A percentile compares a stretch with the other conserved stretches of the same genome.
Conservation (phyloP, 345 rosid species). For the Clarkia xantiana region DNA sequence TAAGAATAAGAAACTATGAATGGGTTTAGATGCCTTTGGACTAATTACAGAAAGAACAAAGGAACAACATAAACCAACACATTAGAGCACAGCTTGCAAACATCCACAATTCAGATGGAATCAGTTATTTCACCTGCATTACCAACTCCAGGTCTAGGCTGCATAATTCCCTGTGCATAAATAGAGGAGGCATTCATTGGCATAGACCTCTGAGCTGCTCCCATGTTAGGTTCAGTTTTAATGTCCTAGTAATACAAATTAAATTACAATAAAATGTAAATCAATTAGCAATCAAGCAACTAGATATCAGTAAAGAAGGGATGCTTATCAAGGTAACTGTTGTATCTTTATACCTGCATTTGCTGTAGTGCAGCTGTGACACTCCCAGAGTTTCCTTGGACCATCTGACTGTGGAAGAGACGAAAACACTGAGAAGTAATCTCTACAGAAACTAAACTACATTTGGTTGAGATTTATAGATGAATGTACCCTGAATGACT, state of each 20-base stretch:
- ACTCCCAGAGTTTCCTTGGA: constrained; percentile 76
- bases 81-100: too few relatives aligned
- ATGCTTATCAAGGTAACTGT: constrained; percentile 5
- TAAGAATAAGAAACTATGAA: too few relatives aligned
- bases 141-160: constrained; percentile 75
- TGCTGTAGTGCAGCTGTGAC: constrained; percentile 79
- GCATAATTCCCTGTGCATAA: constrained; percentile 78
- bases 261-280: constrained; percentile 3
- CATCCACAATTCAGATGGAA: not conserved
- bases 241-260: constrained; percentile 47
- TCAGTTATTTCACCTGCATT: constrained; percentile 38
- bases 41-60: too few relatives aligned
- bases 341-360: constrained; percentile 64
- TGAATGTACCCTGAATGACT: constrained; percentile 61
- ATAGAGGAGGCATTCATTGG: constrained; percentile 73
- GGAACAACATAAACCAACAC: too few relatives aligned
- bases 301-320: not conserved
- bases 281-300: not conserved
- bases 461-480: constrained; percentile 5
- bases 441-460: not conserved
- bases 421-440: too few relatives aligned
- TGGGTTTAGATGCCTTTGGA: too few relatives aligned
- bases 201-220: constrained; percentile 55
- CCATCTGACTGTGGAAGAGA: constrained; percentile 45
- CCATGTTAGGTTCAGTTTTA: constrained; percentile 55